Base-by-base conservation (phyloP, 352 stramenopile genomes). In the Phytophthora melonis region DNA sequence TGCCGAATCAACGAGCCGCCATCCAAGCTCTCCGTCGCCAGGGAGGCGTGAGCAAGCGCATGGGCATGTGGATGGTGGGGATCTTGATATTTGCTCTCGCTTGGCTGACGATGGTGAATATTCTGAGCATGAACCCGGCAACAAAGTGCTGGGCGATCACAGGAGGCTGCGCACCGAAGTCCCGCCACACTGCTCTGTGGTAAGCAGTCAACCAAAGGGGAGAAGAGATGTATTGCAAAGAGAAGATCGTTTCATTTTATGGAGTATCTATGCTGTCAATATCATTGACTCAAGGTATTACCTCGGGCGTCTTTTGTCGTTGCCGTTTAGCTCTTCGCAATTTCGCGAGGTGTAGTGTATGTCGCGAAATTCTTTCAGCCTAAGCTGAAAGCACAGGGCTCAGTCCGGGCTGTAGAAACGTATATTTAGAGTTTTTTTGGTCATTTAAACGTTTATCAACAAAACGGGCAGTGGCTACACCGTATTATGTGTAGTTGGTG, bases 141-240 rank as follows among this genome's bases (percentile, higher is more conserved):
- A 90, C 84, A n/a, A 83, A 75, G 73, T 92, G 84, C 74, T 84
- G 77, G 75, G 68, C 68, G n/a, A 85, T 92, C 68, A 87, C 81
- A 0, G 84, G 84, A 13, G 84, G 84, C 25, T 88, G 81, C 58
- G 76, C 69, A 19, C 77, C 80, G 14, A 56, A 52, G 43, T 75
- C 67, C 3, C 78, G 18, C 14, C 36, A 43, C 9, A 18, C 36
- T 13, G 5, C 36, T 43, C 13, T 43, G 36, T 43, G 36, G 36
- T 43, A 43, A 43, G 36, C 36, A 43, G 11, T 18, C 13, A 18
- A 11, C 36, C 14, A 43, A 43, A 16, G 23, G 23, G 14, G 3
- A 18, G 14, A 43, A 43, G 11, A 43, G 5, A 43, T 18, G 36
- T 43, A 43, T 43, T 43, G 13, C 36, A 43, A 16, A 43, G 16